A percentile compares a stretch with the other conserved stretches of the same genome.
Evolutionary conservation across 306 rosid species (phyloP).

Genomic region (Lotus japonicus): DNA sequence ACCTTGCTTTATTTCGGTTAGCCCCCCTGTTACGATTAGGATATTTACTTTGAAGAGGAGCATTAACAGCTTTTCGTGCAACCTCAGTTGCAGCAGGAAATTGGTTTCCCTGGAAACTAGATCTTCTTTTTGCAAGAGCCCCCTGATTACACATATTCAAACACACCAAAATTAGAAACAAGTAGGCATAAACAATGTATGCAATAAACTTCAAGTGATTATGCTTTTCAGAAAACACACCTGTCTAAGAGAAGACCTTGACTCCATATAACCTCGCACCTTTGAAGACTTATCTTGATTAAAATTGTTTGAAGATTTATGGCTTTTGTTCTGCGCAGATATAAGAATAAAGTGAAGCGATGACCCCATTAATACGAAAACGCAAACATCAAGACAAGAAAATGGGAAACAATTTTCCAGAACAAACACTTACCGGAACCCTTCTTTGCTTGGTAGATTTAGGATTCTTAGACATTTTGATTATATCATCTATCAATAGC

Average conservation of each 20-base stretch:
- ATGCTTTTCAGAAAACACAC: constrained; percentile 22
- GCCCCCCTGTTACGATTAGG: constrained; percentile 41
- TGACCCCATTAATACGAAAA: neutral
- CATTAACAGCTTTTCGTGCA: constrained; percentile 68
- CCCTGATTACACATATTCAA: constrained; percentile 42
- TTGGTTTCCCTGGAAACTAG: constrained; percentile 73
- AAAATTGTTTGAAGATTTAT: constrained; percentile 36
- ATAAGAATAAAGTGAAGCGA: neutral
- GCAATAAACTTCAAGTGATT: neutral
- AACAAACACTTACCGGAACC: constrained; percentile 46
- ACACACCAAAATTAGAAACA: neutral
- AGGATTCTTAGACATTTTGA: constrained; percentile 62
- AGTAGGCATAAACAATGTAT: neutral
- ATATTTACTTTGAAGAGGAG: constrained; percentile 48
- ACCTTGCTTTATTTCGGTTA: constrained; percentile 87
- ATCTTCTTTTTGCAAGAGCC: constrained; percentile 69
- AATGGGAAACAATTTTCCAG: neutral
- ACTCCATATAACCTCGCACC: constrained; percentile 52
- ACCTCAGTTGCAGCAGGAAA: constrained; percentile 59
- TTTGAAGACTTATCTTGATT: constrained; percentile 59
- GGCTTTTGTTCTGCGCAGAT: constrained; percentile 53
- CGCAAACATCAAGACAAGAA: neutral
- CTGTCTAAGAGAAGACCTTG: constrained; percentile 84
- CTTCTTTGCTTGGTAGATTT: constrained; percentile 42
- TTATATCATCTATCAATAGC: constrained; percentile 58